Evolutionary conservation across 495 filamentous ascomycete species (phyloP).

Genomic region (Lasiosphaeria miniovina): DNA sequence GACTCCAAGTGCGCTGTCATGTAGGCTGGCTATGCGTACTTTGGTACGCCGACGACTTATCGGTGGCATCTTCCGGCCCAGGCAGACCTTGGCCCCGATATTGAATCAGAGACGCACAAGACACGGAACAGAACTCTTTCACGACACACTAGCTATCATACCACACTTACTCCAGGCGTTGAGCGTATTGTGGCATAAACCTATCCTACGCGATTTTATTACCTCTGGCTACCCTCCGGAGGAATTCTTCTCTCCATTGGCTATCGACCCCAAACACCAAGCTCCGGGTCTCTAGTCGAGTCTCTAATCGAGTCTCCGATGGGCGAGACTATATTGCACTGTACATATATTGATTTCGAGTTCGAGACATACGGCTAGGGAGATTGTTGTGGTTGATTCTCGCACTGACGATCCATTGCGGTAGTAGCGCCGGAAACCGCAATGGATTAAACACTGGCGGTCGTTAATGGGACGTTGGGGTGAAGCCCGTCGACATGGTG

Average conservation of each 20-base stretch:
- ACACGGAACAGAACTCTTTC: neutral
- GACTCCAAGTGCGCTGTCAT: slow-evolving; percentile 56
- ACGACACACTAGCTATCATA: neutral
- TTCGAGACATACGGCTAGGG: slow-evolving; percentile 11
- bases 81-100: neutral
- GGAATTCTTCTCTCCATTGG: neutral
- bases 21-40: slow-evolving; percentile 32
- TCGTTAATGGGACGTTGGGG: too few relatives aligned
- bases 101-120: neutral
- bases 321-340: neutral
- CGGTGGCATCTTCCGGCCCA: neutral
- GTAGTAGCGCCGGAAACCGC: neutral
- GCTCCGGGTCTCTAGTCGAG: too few relatives aligned
- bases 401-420: neutral
- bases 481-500: too few relatives aligned
- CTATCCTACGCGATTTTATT: slow-evolving; percentile 4
- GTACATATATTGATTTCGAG: slow-evolving; percentile 15
- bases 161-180: slow-evolving; percentile 10
- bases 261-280: neutral
- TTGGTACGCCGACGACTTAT: neutral
- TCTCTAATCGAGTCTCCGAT: too few relatives aligned
- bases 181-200: slow-evolving; percentile 10
- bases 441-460: too few relatives aligned
- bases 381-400: neutral
- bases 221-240: neutral